These are phyloP conservation scores for Lasiodiplodia theobromae DNA, from an alignment of 2,329 filamentous ascomycete genomes.

Conservation along the genomic window DNA sequence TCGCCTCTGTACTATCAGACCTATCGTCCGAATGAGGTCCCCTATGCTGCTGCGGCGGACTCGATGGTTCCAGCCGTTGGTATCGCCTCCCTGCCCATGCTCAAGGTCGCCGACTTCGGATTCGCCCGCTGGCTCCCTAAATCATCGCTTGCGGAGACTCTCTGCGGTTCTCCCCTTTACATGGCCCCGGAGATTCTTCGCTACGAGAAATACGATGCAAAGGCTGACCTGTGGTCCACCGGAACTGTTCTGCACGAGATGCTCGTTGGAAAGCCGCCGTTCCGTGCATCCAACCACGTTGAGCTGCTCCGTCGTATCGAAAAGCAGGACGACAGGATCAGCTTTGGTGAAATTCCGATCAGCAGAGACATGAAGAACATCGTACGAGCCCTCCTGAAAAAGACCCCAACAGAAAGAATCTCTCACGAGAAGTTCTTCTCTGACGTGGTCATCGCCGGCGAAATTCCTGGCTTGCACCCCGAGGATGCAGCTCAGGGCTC, in stretches of 20 bases:
- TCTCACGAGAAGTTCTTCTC: constrained; percentile 87
- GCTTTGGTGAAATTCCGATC: constrained; percentile 74
- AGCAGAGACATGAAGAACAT: constrained; percentile 80
- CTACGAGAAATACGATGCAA: constrained; percentile 97
- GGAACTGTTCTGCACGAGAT: constrained; percentile 96
- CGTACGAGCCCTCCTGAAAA: constrained; percentile 81
- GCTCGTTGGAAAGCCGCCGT: constrained; percentile 88
- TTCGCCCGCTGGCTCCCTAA: constrained; percentile 91
- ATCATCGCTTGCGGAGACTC: constrained; percentile 90
- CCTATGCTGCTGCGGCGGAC: constrained; percentile 80
- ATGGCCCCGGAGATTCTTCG: constrained; percentile 98
- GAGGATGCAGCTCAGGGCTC: constrained; percentile 66
- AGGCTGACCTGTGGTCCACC: constrained; percentile 96
- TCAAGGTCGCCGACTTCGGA: constrained; percentile 98
- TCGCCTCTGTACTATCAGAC: constrained; percentile 73
- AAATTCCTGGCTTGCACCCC: constrained; percentile 81
- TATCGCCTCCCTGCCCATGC: constrained; percentile 85
- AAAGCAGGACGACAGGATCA: constrained; percentile 82
- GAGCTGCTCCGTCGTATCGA: constrained; percentile 93
- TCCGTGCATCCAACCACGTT: constrained; percentile 91
- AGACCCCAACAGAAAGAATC: constrained; percentile 83
- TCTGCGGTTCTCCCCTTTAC: constrained; percentile 95
- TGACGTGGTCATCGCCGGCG: constrained; percentile 72
- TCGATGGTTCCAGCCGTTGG: constrained; percentile 83
- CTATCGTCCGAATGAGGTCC: constrained; percentile 64